Conservation (phyloP, 2,329 filamentous ascomycete species). For the Pestalotiopsis sp. region DNA sequence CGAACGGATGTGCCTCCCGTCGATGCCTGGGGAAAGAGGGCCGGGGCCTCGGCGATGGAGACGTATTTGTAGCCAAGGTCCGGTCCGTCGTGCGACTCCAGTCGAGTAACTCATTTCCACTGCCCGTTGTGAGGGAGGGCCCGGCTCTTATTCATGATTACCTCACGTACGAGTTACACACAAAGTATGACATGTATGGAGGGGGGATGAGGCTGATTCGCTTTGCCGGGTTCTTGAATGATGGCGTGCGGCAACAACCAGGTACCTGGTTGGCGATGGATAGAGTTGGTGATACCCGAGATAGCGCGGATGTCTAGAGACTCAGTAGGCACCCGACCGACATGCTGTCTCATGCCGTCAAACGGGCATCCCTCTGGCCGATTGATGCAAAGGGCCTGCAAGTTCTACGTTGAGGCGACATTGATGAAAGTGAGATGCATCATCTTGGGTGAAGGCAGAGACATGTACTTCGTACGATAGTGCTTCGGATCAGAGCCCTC, state of each 20-base stretch:
- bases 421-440: too few species aligned
- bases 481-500: not conserved
- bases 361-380: not conserved
- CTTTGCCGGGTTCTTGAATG: not conserved
- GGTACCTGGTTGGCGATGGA: not conserved
- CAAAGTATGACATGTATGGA: not conserved
- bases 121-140: not conserved
- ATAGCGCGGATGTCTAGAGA: not conserved
- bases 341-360: not conserved
- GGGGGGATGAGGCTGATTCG: not conserved
- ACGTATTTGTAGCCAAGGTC: not conserved
- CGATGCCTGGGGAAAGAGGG: not conserved
- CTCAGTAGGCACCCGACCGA: not conserved
- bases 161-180: not conserved
- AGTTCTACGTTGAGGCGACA: not conserved
- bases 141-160: not conserved
- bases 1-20: not conserved
- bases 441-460: not conserved
- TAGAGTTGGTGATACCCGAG: not conserved
- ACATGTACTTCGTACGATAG: not conserved
- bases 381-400: not conserved
- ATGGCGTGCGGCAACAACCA: not conserved
- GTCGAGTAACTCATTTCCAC: not conserved
- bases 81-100: not conserved
- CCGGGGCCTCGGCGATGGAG: not conserved